These are phyloP conservation scores for Lasiodiplodia sp. DNA, from an alignment of 2,329 filamentous ascomycete genomes.

Conservation along the genomic window DNA sequence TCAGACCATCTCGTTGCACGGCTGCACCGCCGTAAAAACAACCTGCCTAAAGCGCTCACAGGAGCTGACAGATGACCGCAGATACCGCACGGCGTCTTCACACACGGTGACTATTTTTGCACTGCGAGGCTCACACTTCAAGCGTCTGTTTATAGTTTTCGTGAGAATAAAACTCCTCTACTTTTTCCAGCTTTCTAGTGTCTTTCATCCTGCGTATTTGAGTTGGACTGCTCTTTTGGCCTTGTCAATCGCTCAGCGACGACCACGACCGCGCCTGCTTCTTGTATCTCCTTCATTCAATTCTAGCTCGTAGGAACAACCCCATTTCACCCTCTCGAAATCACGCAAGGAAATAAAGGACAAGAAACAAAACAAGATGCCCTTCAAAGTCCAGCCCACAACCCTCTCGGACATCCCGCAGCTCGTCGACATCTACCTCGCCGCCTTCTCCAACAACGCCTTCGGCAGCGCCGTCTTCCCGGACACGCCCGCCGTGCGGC, in stretches of 20 bases:
- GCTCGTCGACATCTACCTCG: conserved; percentile 42
- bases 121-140: not conserved
- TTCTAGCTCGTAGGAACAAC: not conserved
- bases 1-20: not conserved
- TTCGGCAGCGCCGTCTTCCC: conserved; percentile 86
- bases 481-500: conserved; percentile 47
- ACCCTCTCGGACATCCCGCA: conserved; percentile 53
- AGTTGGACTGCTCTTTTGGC: not conserved
- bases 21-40: not conserved
- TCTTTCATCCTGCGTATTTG: not conserved
- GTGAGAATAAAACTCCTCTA: not conserved
- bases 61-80: not conserved
- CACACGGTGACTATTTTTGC: not conserved
- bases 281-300: not conserved
- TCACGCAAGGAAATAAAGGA: not conserved
- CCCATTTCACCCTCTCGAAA: not conserved
- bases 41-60: not conserved
- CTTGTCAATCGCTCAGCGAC: not conserved
- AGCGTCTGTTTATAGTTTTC: conserved; percentile 3
- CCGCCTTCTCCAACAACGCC: conserved; percentile 50
- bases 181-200: not conserved
- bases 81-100: conserved; percentile 3
- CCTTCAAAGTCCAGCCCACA: conserved; percentile 33
- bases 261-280: not conserved
- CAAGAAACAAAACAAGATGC: not conserved